Evolutionary conservation across 768 basidiomycete genomes (phyloP), one percentile per base, ranked within the genome.

Genomic region (Hirschioporus abietinus): DNA sequence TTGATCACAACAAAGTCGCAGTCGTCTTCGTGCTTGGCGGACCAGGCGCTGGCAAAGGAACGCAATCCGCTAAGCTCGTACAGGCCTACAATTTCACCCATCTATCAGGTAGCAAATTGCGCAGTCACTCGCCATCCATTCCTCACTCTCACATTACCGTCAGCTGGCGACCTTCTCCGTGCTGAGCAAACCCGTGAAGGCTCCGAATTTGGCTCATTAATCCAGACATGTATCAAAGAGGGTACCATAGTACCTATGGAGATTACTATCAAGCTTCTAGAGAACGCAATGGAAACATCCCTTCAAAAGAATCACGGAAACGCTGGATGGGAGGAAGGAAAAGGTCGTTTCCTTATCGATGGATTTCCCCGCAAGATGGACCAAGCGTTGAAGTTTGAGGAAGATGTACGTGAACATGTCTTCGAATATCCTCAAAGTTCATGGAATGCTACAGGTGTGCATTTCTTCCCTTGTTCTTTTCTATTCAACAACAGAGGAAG

Each of bases 331-430:
- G 76, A 75, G 9, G 79, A 85, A 35, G 92, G 90, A 26, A 80
- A 78, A 64, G 93, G 93, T 35, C 88, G 94, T 60, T 99, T 99
- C 82, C 83, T 99, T 71, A 89, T 99, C 68, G 96, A 99, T 69
- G 97, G 96, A 1, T 99, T 99, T 79, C 97, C 96, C 65, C 86
- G 96, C 68, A 95, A 99, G 82, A 95, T 99, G 95, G 97, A 99
- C 75, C 97, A 99, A 78, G 96, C 96, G 0, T 68, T 89, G 72
- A 88, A 88, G 75, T 99, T 98, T 74, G 96, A 99, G 72, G 82
- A 91, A 71, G 83, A 88, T 61, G 96, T 95, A 70, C 65, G 85
- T 77, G 3, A 9, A 0, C 24, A n/a, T 58, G 8, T 26, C 12
- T 63, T 23, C 23, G 6, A 5, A n/a, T 23, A 30, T 52, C 8